Evolutionary conservation across 352 stramenopile species (phyloP), one percentile per base, ranked within the genome.

Genomic region (Phytophthora pisi): DNA sequence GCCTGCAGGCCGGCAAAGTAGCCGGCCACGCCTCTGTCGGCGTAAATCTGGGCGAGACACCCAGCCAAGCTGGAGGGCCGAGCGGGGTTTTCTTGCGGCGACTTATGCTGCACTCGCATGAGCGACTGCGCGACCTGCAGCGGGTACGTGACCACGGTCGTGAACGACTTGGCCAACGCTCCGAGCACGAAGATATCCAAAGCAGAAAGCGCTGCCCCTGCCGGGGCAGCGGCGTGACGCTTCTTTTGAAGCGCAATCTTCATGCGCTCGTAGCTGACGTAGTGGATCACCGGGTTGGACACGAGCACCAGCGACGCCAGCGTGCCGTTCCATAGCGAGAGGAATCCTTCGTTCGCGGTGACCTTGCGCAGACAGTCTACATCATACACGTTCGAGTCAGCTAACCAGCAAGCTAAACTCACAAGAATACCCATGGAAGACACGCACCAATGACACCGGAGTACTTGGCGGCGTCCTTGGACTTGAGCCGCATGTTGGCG

Each of bases 251-350:
- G 75, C 34, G 75, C 75, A 8, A 86, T 77, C 72, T 97, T 97
- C 69, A 98, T 87, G 47, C 91, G 84, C 68, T 98, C 96, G 81
- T 99, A 99, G 47, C 89, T 89, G 60, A 98, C 90, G 72, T 98
- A 98, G 80, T 99, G 95, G 65, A 99, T 98, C 56, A 97, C 91
- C 6, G 96, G 96, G 78, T 99, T 99, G 16, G 88, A 96, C 50
- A 98, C 94, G 10, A 98, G 83, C 2, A 98, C 81, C 18, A 99
- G 67, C 42, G 93, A 98, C 26, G 93, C 87, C 24, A 86, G 60
- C 26, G 93, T 98, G 34, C 95, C 95, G 57, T 92, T 95, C 95
- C 95, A 99, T 49, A 99, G 85, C 59, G 90, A 91, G 15, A 70
- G 51, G 7, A 96, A 47, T 4, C 96, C 96, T 59, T 98, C 91